Base-by-base conservation (phyloP, 768 basidiomycete species). In the Termitomyces sp. region DNA sequence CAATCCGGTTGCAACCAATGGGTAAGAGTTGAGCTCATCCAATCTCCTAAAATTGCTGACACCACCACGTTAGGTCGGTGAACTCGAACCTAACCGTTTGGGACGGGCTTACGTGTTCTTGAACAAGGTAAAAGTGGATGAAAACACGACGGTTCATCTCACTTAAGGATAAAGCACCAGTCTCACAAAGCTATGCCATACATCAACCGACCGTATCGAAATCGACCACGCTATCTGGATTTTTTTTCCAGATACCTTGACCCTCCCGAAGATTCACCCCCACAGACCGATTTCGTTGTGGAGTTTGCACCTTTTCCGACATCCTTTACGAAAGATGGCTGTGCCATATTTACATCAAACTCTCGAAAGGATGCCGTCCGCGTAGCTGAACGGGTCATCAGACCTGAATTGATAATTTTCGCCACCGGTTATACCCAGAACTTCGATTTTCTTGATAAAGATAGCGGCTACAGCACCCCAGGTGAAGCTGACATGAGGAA, bases 41-140 rank as follows among this genome's bases (percentile, higher is more conserved):
- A 23, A 25, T 36, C 5, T 12, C 32, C 22, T 74, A 53, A 23
- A 53, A 40, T 43, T 7, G 12, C 15, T 10, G 29, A 31, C 22
- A 43, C 47, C 20, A 25, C 53, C 22, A 42, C n/a, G 33, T 33
- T 45, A 79, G 77, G 74, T 79, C 16, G 83, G 82, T 2, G 81
- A 83, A 61, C 70, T 83, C 2, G 79, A 79, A 16, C 70, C 74
- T 0, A 77, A 78, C 23, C 68, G 81, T 31, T 71, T 83, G 25
- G 84, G 84, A 1, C 68, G 84, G 43, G 83, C 84, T 16, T 86
- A 84, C 64, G 82, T 83, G 25, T 86, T 86, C 64, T 66, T 85
- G 51, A 84, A 83, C 68, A 84, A 83, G 66, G 77, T 77, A 45
- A 44, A 50, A 31, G n/a, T 25, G n/a, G n/a, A 3, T 5, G 7